A percentile compares a stretch with the other conserved stretches of the same genome.
These are phyloP conservation scores for Periconia sp. DNA, from an alignment of 2,329 filamentous ascomycete species.

Conservation along the genomic window DNA sequence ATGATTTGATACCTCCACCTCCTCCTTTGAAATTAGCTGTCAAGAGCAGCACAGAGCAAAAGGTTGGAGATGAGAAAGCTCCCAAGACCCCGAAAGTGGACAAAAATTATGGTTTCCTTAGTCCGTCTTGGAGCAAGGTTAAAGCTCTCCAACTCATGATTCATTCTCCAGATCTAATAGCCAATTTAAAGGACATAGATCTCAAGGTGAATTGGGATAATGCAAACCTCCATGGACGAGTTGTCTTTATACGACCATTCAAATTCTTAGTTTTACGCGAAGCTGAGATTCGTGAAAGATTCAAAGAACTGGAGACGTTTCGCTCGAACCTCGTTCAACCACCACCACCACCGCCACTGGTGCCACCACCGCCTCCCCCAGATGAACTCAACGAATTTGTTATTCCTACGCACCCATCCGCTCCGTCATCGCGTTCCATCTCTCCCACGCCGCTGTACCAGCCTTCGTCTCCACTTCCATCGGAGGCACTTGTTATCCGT, in stretches of 20 bases:
- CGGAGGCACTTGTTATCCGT: background rate
- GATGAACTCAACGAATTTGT: background rate
- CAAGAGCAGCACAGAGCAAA: too few species aligned
- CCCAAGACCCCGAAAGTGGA: too few species aligned
- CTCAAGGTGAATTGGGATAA: too few species aligned
- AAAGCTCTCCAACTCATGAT: too few species aligned
- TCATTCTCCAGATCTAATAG: too few species aligned
- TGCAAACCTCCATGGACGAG: too few species aligned
- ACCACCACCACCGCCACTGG: background rate
- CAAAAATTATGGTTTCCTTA: too few species aligned
- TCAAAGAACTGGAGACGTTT: slow-evolving; percentile 3
- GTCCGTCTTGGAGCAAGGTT: too few species aligned
- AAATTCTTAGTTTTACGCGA: slow-evolving; percentile 4
- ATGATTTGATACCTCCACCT: too few species aligned
- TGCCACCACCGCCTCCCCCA: background rate
- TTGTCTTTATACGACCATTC: slow-evolving; percentile 5
- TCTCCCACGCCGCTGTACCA: background rate
- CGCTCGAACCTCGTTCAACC: background rate
- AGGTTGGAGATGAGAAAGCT: too few species aligned
- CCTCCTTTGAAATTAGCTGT: too few species aligned
- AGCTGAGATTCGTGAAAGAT: slow-evolving; percentile 4
- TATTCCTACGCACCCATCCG: background rate
- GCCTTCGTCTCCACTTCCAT: background rate
- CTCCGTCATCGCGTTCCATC: background rate
- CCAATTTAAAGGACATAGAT: too few species aligned